Percentiles rank a stretch among this genome's conserved stretches.
These are phyloP conservation scores for Venturia effusa DNA, from an alignment of 2,329 filamentous ascomycete species.

Conservation along the genomic window DNA sequence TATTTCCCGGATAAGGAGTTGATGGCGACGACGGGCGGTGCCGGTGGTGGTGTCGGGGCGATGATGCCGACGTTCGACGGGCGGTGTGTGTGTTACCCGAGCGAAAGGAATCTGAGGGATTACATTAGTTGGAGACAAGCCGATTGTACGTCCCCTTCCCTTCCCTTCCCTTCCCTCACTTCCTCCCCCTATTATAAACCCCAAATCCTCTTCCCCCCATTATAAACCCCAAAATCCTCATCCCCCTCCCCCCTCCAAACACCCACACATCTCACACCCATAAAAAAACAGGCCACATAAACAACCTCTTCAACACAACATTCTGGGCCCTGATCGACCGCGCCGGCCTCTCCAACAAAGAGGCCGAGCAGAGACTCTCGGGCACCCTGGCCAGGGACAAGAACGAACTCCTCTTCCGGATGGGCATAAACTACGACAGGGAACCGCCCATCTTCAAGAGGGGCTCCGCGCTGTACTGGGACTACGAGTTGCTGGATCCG, in stretches of 20 bases:
- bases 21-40: slow-evolving; percentile 55
- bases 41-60: too few relatives aligned
- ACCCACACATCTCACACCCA: too few relatives aligned
- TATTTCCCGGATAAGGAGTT: slow-evolving; percentile 65
- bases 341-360: slow-evolving; percentile 62
- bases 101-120: slow-evolving; percentile 69
- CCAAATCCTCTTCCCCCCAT: too few relatives aligned
- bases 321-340: slow-evolving; percentile 83
- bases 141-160: slow-evolving; percentile 56
- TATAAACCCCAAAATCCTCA: not conserved
- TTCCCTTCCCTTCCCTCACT: not conserved
- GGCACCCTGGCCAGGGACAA: slow-evolving; percentile 81
- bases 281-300: slow-evolving; percentile 94
- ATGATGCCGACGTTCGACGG: slow-evolving; percentile 89
- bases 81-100: slow-evolving; percentile 81
- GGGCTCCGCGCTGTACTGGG: slow-evolving; percentile 79
- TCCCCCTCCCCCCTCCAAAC: too few relatives aligned
- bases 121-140: slow-evolving; percentile 97
- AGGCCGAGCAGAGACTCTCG: slow-evolving; percentile 71
- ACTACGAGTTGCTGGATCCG: slow-evolving; percentile 24
- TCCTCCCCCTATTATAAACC: too few relatives aligned
- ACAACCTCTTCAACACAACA: slow-evolving; percentile 95
- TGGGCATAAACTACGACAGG: slow-evolving; percentile 95
- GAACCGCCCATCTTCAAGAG: slow-evolving; percentile 89
- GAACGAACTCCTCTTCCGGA: slow-evolving; percentile 88